Percentiles rank a stretch among this genome's conserved stretches.
Evolutionary conservation across 352 stramenopile genomes (phyloP).

Genomic region (Phytophthora foliorum): DNA sequence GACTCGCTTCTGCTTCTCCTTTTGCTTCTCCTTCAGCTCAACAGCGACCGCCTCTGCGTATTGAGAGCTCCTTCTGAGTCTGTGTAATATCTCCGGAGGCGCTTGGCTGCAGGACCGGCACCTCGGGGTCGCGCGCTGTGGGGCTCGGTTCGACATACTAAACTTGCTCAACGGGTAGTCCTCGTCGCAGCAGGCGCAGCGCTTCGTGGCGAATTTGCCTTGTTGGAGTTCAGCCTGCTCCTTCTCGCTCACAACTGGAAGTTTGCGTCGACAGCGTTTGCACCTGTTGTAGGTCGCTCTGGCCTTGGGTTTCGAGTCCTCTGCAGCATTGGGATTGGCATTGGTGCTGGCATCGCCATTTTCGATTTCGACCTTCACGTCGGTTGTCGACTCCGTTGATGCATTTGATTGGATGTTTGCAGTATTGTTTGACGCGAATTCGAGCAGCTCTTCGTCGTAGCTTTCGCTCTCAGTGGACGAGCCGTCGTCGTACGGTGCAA

Average conservation of each 20-base stretch:
- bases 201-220: conserved; percentile 12
- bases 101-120: conserved; percentile 25
- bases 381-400: neutral
- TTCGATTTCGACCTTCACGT: conserved; percentile 13
- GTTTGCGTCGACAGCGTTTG: conserved; percentile 24
- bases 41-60: conserved; percentile 5
- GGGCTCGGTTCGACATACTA: neutral
- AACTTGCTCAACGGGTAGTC: conserved; percentile 18
- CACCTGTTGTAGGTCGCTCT: conserved; percentile 6
- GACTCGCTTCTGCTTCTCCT: neutral
- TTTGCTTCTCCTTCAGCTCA: conserved; percentile 6
- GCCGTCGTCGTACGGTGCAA: conserved; percentile 23
- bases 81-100: neutral
- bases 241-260: conserved; percentile 5
- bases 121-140: conserved; percentile 15
- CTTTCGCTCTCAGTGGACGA: conserved; percentile 44
- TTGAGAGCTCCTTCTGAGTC: neutral
- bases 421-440: neutral
- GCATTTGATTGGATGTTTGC: neutral
- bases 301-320: neutral
- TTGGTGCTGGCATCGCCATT: neutral
- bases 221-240: conserved; percentile 3
- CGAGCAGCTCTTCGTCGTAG: conserved; percentile 27
- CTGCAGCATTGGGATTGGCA: too few species aligned
- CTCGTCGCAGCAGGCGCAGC: conserved; percentile 17